phyloP scores from a whole-genome alignment of 1,284 basidiomycete genomes.

The Tremellales sp. region DNA sequence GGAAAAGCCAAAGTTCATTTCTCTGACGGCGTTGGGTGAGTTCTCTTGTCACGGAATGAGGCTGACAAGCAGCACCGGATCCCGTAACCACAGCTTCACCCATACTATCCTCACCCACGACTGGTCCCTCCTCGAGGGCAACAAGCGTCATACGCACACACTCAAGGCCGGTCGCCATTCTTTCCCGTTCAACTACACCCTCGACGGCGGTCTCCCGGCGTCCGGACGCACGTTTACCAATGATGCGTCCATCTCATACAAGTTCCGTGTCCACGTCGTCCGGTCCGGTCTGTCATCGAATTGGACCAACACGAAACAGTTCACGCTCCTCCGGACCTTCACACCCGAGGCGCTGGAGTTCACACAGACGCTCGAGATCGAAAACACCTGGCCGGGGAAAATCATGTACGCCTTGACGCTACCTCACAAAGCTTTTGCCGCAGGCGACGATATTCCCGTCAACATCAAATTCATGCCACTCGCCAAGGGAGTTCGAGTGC shows the following conservation, averaged over 20 bases:
- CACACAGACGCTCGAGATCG: slow-evolving; percentile 85
- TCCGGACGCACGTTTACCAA: slow-evolving; percentile 59
- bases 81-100: slow-evolving; percentile 51
- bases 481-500: slow-evolving; percentile 73
- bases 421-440: slow-evolving; percentile 69
- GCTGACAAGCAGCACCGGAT: slow-evolving; percentile 22
- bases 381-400: slow-evolving; percentile 95
- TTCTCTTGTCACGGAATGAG: slow-evolving; percentile 22
- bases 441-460: slow-evolving; percentile 75
- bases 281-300: slow-evolving; percentile 72
- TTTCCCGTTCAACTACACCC: slow-evolving; percentile 74
- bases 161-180: slow-evolving; percentile 62
- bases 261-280: slow-evolving; percentile 74
- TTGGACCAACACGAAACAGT: slow-evolving; percentile 59
- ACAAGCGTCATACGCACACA: slow-evolving; percentile 71
- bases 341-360: slow-evolving; percentile 81
- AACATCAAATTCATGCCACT: slow-evolving; percentile 82
- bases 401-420: slow-evolving; percentile 76
- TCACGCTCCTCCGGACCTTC: slow-evolving; percentile 70
- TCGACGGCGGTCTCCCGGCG: slow-evolving; percentile 78
- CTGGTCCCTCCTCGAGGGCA: slow-evolving; percentile 62
- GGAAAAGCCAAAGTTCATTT: slow-evolving; percentile 74
- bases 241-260: slow-evolving; percentile 70
- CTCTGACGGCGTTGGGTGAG: slow-evolving; percentile 63
- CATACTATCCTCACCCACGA: slow-evolving; percentile 74